Evolutionary conservation across 805 yeast genomes (phyloP).

Genomic region (Priceomyces melissophilus): DNA sequence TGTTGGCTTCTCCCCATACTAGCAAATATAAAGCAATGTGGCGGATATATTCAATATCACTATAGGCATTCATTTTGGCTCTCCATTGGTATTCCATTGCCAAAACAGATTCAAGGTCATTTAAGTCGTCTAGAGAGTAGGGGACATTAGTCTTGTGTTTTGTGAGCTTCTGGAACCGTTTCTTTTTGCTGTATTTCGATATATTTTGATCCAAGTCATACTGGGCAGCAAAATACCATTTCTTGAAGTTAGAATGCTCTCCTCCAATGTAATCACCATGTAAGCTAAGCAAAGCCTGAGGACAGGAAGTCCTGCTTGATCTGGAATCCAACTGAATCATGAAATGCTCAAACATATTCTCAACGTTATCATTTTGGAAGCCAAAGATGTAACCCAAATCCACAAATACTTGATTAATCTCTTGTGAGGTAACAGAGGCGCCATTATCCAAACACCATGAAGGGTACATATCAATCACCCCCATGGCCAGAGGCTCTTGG

Average conservation of each 20-base stretch:
- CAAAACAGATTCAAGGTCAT: slow-evolving; percentile 13
- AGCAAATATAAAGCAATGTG: slow-evolving; percentile 62
- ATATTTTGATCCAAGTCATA: slow-evolving; percentile 69
- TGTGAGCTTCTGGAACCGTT: slow-evolving; percentile 24
- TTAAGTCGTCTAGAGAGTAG: slow-evolving; percentile 16
- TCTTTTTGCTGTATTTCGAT: slow-evolving; percentile 41
- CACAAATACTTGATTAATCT: slow-evolving; percentile 58
- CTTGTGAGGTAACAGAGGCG: slow-evolving; percentile 31
- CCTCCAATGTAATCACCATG: slow-evolving; percentile 96
- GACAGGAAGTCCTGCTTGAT: slow-evolving; percentile 72
- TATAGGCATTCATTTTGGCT: slow-evolving; percentile 50
- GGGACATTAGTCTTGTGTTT: slow-evolving; percentile 34
- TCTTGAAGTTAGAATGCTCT: slow-evolving; percentile 76
- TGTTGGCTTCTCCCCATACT: slow-evolving; percentile 79
- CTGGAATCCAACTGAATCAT: slow-evolving; percentile 83
- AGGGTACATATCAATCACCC: slow-evolving; percentile 5
- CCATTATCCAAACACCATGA: slow-evolving; percentile 27
- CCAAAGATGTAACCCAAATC: slow-evolving; percentile 68
- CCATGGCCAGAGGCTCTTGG: slow-evolving; percentile 3
- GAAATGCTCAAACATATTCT: slow-evolving; percentile 78
- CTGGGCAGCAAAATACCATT: slow-evolving; percentile 91
- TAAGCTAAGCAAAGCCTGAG: slow-evolving; percentile 65
- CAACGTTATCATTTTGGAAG: slow-evolving; percentile 74
- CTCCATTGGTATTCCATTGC: slow-evolving; percentile 57
- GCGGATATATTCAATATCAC: slow-evolving; percentile 56